Base-by-base conservation (phyloP, 2,329 filamentous ascomycete species). In the Chaetomiaceae sp. region DNA sequence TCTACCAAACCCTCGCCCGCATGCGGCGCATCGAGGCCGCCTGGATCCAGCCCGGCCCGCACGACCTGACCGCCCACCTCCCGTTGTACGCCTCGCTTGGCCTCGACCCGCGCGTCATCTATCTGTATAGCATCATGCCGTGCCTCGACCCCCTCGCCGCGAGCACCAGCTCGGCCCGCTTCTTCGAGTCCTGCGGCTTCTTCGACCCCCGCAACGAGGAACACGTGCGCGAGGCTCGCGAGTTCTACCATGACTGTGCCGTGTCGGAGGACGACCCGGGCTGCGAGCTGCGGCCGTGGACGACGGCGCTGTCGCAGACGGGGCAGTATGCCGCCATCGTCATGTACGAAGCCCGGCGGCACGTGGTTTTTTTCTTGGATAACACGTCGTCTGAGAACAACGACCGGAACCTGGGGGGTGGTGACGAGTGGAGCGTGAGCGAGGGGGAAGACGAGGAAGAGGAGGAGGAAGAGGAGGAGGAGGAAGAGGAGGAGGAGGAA, bases 221-320 rank as follows among this genome's bases (percentile, higher is more conserved):
- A 1, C 48, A 61, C 17, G 53, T 63, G 17, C 21, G 40, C 10
- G 20, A 44, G 16, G 53, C 47, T 33, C 53, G 56, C 8, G 54
- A 60, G 30, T 33, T 33, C 30, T n/a, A 10, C 30, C 30, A n/a
- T 12, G 30, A 33, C 30, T 27, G 25, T 37, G 56, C 60, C 3
- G 51, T 61, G 13, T 21, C 55, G 27, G 49, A 46, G 8, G 42
- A 44, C 16, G 54, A 60, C n/a, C 47, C 31, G 3, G 42, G 58
- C 12, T 55, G 60, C 5, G 55, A 58, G 44, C 59, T 66, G 52
- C 59, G 56, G 5, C 60, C 64, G 3, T 66, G 63, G 60, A 58
- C 63, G 53, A 66, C 64, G 44, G 55, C 62, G 5, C 48, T 56
- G 21, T 44, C 37, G 12, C 50, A 2, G 3, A 12, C 33, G 14